Percentiles rank a stretch among this genome's conserved stretches.
Conservation (phyloP, 2,329 filamentous ascomycete genomes). For the Phaeoacremonium minimum region DNA sequence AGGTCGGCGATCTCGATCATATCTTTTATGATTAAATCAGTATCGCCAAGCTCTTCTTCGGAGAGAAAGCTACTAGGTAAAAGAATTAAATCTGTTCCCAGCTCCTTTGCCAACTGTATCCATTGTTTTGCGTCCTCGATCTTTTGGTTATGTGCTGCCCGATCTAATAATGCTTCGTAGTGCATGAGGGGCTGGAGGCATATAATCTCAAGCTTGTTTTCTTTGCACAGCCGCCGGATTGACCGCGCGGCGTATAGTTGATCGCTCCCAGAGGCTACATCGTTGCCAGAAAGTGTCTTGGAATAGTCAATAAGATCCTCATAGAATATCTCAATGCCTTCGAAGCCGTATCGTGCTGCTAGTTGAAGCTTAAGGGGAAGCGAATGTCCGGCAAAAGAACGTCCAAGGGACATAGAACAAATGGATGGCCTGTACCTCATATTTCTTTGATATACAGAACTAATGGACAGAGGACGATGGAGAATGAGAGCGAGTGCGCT, state of each 20-base stretch:
- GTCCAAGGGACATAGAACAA: slow-evolving; percentile 72
- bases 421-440: slow-evolving; percentile 62
- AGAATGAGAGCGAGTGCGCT: not conserved
- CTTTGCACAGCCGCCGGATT: slow-evolving; percentile 52
- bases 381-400: slow-evolving; percentile 62
- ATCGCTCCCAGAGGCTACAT: slow-evolving; percentile 51
- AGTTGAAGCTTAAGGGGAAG: slow-evolving; percentile 64
- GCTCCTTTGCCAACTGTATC: slow-evolving; percentile 60
- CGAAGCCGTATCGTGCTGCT: slow-evolving; percentile 60
- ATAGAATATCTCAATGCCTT: slow-evolving; percentile 72
- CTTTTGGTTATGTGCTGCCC: slow-evolving; percentile 37
- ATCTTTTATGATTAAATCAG: slow-evolving; percentile 56
- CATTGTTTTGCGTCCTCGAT: slow-evolving; percentile 63
- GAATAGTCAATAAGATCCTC: slow-evolving; percentile 68
- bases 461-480: not conserved
- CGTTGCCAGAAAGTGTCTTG: slow-evolving; percentile 26
- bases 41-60: slow-evolving; percentile 35
- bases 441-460: slow-evolving; percentile 10
- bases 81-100: slow-evolving; percentile 68
- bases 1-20: slow-evolving; percentile 63
- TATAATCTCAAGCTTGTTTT: slow-evolving; percentile 48
- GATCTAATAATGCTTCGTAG: slow-evolving; percentile 64
- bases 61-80: slow-evolving; percentile 70
- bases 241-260: slow-evolving; percentile 51
- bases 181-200: slow-evolving; percentile 74